Evolutionary conservation across 2,329 filamentous ascomycete genomes (phyloP), one percentile per base, ranked within the genome.

Genomic region (Nigrospora sphaerica): DNA sequence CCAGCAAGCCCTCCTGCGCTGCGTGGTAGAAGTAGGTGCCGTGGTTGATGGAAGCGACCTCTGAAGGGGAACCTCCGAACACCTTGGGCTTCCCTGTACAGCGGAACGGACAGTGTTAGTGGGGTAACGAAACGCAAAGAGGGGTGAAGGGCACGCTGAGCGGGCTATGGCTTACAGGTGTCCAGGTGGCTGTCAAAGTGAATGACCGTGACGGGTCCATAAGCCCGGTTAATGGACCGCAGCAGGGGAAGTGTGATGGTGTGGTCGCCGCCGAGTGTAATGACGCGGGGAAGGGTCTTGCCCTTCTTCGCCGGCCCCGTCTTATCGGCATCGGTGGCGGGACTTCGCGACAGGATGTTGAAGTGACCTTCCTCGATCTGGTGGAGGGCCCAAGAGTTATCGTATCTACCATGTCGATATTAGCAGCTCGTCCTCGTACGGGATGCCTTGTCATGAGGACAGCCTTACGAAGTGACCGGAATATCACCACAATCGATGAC

Each of bases 11-110:
- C 62, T 93, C 87, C 66, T 83, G 79, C 1, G 84, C 69, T 0
- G 88, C 88, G 62, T 92, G 86, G 68, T 85, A 93, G 69, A 95
- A 95, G 71, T 93, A 93, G 1, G 88, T 93, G 37, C 88, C 88
- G 68, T 93, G 87, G 68, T 93, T 95, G 69, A 95, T 83, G 52
- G 76, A 76, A 17, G 88, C 88, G 35, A 83, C 79, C 50, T 90
- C 78, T 28, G 80, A 86, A 0, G 88, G 88, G 0, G 86, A 83
- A 31, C 88, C 88, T 45, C 89, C 88, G 56, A 95, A 95, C 23
- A 93, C 88, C 62, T 92, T 92, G 38, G 88, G 89, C 48, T 79
- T 81, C 87, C 87, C 88, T 58, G 75, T 75, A 52, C 77, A 9
- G n/a, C 18, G 32, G 17, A 10, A 10, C 7, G 4, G 5, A 28